Evolutionary conservation across 345 rosid species (phyloP).

Genomic region (Balakata baccata): DNA sequence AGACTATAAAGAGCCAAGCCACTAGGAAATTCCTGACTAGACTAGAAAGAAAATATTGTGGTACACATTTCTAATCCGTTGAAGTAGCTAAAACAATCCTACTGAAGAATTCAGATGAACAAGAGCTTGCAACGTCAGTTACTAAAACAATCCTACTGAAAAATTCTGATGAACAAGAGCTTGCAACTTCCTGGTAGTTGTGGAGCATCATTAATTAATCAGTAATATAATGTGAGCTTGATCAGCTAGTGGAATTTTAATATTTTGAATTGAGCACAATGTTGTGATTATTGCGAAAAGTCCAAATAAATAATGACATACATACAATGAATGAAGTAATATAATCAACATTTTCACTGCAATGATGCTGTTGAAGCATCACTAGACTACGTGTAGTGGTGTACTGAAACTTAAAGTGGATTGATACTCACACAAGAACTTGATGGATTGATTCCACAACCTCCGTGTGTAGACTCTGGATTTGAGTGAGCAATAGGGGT

Average conservation of each 20-base stretch:
- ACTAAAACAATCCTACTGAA: no score
- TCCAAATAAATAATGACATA: background rate
- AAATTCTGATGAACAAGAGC: no score
- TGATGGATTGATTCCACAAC: conserved; percentile 36
- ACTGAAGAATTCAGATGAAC: background rate
- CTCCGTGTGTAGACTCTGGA: conserved; percentile 87
- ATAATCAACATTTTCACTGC: background rate
- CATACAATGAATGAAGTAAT: background rate
- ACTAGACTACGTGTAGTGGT: background rate
- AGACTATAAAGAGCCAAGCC: background rate
- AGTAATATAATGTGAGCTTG: background rate
- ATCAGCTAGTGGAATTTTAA: background rate
- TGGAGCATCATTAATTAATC: background rate
- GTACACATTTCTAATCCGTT: background rate
- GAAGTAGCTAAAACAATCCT: background rate
- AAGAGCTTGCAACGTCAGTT: background rate
- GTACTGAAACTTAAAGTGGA: background rate
- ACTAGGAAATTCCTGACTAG: background rate
- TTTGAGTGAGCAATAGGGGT: conserved; percentile 73
- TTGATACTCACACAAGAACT: conserved; percentile 43
- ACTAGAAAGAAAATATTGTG: background rate
- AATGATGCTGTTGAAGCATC: conserved; percentile 1
- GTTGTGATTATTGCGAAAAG: background rate
- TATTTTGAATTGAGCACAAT: background rate
- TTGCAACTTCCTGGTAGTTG: background rate